Conservation (phyloP, 2,329 filamentous ascomycete species). For the Colletotrichum sp. region DNA sequence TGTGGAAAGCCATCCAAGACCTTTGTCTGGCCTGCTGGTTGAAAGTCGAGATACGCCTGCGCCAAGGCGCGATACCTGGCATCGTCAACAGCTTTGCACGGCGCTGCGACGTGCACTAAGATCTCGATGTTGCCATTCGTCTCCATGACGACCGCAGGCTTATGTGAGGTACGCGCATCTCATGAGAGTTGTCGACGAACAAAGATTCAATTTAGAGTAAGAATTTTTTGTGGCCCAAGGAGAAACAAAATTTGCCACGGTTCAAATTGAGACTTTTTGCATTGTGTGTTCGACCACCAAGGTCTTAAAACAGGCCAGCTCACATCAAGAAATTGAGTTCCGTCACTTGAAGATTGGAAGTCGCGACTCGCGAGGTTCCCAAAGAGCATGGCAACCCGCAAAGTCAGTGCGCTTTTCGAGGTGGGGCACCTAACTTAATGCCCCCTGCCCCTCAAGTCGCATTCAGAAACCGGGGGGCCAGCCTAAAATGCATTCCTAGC, state of each 20-base stretch:
- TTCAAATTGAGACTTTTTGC: neutral
- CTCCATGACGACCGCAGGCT: constrained; percentile 12
- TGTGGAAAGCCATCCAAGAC: neutral
- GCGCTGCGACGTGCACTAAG: constrained; percentile 60
- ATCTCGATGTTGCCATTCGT: constrained; percentile 50
- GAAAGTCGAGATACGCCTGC: constrained; percentile 55
- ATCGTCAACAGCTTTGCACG: constrained; percentile 54
- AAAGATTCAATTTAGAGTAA: neutral
- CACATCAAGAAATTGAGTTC: neutral
- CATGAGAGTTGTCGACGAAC: neutral
- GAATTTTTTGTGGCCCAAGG: neutral
- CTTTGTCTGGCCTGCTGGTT: constrained; percentile 29
- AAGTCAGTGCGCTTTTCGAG: constrained; percentile 13
- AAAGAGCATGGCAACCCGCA: neutral
- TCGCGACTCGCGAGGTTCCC: neutral
- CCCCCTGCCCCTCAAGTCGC: constrained; percentile 2
- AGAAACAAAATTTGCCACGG: neutral
- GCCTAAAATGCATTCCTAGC: constrained; percentile 9
- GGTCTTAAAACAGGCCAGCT: neutral
- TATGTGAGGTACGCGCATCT: neutral
- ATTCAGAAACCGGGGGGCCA: neutral
- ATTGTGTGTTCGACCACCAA: neutral
- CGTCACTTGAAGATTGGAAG: neutral
- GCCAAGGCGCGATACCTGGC: constrained; percentile 53
- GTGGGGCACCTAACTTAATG: neutral